These are phyloP conservation scores for Candida sojae DNA, from an alignment of 1,139 yeast genomes.

Conservation along the genomic window DNA sequence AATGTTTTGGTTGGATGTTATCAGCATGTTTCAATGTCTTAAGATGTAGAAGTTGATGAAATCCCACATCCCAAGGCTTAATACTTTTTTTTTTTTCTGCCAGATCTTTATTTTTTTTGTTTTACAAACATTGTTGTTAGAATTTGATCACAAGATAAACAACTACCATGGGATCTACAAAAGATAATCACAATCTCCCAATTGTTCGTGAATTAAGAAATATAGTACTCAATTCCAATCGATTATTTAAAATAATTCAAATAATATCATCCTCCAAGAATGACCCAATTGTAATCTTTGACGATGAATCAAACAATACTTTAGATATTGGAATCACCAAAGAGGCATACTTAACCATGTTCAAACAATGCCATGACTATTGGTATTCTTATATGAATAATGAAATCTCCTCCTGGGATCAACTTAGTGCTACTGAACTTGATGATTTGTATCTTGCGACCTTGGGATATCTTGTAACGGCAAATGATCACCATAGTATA, in stretches of 20 bases:
- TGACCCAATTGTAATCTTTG: slow-evolving; percentile 11
- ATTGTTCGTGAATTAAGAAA: slow-evolving; percentile 3
- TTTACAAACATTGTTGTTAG: neutral
- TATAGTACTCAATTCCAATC: slow-evolving; percentile 13
- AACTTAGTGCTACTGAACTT: neutral
- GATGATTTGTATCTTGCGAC: slow-evolving; percentile 25
- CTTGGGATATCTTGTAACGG: slow-evolving; percentile 37
- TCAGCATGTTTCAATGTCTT: neutral
- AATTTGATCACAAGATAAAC: neutral
- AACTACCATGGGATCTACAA: neutral
- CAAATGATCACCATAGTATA: slow-evolving; percentile 43
- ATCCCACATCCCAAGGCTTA: neutral
- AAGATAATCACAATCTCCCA: neutral
- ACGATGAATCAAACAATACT: slow-evolving; percentile 16
- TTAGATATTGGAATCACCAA: slow-evolving; percentile 40
- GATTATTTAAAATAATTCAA: slow-evolving; percentile 23
- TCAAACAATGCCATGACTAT: slow-evolving; percentile 34
- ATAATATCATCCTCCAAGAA: slow-evolving; percentile 19
- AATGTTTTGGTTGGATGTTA: slow-evolving; percentile 2
- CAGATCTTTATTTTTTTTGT: neutral
- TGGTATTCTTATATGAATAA: slow-evolving; percentile 26
- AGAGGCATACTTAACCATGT: slow-evolving; percentile 28
- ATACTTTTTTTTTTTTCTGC: neutral
- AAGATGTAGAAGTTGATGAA: neutral
- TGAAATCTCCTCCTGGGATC: neutral